Percentiles rank a stretch among this genome's conserved stretches.
Conservation (phyloP, 768 basidiomycete species). For the Mycena belliarum region DNA sequence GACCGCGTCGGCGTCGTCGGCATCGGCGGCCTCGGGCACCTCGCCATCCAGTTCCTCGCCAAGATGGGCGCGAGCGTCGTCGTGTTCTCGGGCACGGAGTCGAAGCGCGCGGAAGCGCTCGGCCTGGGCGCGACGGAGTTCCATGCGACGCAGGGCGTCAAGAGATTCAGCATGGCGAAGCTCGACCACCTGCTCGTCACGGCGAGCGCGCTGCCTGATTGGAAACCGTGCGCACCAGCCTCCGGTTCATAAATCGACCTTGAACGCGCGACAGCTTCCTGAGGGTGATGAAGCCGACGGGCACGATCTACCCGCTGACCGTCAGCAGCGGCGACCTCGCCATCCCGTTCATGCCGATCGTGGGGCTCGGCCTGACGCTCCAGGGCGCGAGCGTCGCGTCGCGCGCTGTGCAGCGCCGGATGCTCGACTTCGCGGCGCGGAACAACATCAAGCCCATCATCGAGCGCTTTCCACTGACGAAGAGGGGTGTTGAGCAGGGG, state of each 20-base stretch:
- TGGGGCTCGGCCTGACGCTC: neutral
- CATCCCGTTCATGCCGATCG: slow-evolving; percentile 5
- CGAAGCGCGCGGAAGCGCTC: slow-evolving; percentile 34
- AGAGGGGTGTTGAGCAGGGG: slow-evolving; percentile 24
- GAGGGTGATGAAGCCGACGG: slow-evolving; percentile 1
- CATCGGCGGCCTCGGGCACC: neutral
- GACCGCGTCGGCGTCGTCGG: slow-evolving; percentile 8
- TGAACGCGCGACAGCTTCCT: neutral
- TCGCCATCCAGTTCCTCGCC: slow-evolving; percentile 1
- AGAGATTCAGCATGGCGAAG: slow-evolving; percentile 26
- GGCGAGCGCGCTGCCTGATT: slow-evolving; percentile 14
- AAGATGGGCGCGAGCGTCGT: slow-evolving; percentile 39
- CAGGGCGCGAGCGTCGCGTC: slow-evolving; percentile 18
- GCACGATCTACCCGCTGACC: slow-evolving; percentile 12
- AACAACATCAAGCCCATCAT: slow-evolving; percentile 30
- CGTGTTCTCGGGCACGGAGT: slow-evolving; percentile 35
- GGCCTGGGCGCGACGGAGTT: slow-evolving; percentile 38
- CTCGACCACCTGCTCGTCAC: slow-evolving; percentile 29
- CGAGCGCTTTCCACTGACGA: slow-evolving; percentile 33
- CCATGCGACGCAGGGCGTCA: slow-evolving; percentile 29
- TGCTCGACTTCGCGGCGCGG: slow-evolving; percentile 35
- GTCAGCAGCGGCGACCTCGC: neutral
- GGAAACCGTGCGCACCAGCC: slow-evolving; percentile 8
- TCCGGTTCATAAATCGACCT: neutral
- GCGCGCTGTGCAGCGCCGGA: slow-evolving; percentile 18